Base-by-base conservation (phyloP, 2,329 filamentous ascomycete genomes). In the Verticillium zaregamsianum region DNA sequence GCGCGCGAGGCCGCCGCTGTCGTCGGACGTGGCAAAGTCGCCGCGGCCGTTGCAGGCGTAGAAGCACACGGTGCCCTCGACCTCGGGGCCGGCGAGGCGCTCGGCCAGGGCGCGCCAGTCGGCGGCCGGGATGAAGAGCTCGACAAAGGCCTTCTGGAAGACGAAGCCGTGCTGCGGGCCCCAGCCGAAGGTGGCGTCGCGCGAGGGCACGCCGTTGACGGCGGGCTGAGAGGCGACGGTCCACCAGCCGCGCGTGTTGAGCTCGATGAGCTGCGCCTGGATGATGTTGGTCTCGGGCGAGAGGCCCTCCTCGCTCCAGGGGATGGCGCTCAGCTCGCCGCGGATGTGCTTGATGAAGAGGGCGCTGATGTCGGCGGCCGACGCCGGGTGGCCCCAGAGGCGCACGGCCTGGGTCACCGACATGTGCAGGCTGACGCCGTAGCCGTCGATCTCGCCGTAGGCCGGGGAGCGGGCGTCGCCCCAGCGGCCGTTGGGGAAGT, bases 81-180 rank as follows among this genome's bases (percentile, higher is more conserved):
- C 78, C 60, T 86, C 86, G 84, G 45, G 45, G 3, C 45, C 45
- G 62, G 86, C 84, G 15, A 65, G 61, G 31, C 64, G 64, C 4
- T 82, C 80, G 65, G 85, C 84, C 35, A 99, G 82, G 1, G 73
- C 73, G 17, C 78, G 75, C 88, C 93, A 98, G 73, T 94, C 91
- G 0, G 83, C 75, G 0, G 82, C 78, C 0, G 93, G 88, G 62
- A 96, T 79, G 81, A 99, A 99, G 78, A 98, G 92, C 74, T 99
- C 95, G 59, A 99, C 93, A 75, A 99, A 99, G 0, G 94, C 90
- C 77, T 98, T 99, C 72, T 99, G 95, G 80, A 97, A 99, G 57
- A 98, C 93, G 73, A 96, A 98, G 20, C 95, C 95, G 69, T 93
- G 89, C 58, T 85, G 86, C 0, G 95, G 95, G 1, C 95, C 95